A percentile compares a stretch with the other conserved stretches of the same genome.
Conservation (phyloP, 768 basidiomycete genomes). For the Leccinum pellstonianum region DNA sequence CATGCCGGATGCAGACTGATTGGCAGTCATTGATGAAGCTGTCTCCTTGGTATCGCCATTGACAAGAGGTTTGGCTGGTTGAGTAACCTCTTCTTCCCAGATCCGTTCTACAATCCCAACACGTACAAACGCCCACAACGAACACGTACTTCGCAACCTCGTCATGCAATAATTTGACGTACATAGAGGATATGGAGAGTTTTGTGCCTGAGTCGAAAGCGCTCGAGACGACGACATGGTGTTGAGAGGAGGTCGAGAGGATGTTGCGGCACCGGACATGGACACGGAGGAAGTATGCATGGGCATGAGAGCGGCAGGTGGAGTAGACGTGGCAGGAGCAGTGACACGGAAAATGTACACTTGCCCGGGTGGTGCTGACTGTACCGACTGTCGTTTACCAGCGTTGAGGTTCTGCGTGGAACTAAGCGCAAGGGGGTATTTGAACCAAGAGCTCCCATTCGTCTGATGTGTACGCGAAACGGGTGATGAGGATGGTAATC, state of each 20-base stretch:
- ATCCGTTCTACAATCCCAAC: conserved; percentile 79
- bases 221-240: conserved; percentile 46
- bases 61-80: conserved; percentile 28
- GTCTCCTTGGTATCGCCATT: conserved; percentile 9
- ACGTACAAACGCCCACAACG: conserved; percentile 86
- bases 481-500: conserved; percentile 36
- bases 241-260: conserved; percentile 20
- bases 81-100: conserved; percentile 76
- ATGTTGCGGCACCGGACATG: conserved; percentile 29
- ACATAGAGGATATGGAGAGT: conserved; percentile 65
- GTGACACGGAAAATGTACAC: conserved; percentile 70
- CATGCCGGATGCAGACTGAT: conserved; percentile 1
- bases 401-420: conserved; percentile 22
- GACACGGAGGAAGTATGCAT: conserved; percentile 32
- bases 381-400: conserved; percentile 33
- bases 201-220: conserved; percentile 23
- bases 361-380: conserved; percentile 38
- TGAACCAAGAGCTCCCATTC: conserved; percentile 62
- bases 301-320: conserved; percentile 23
- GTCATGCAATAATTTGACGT: conserved; percentile 82
- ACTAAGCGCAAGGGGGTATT: conserved; percentile 44
- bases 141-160: conserved; percentile 83
- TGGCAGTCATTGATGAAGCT: not conserved
- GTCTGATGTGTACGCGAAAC: conserved; percentile 34
- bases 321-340: conserved; percentile 24